Evolutionary conservation across 1,139 yeast species (phyloP).

Genomic region (Spathaspora sp.): DNA sequence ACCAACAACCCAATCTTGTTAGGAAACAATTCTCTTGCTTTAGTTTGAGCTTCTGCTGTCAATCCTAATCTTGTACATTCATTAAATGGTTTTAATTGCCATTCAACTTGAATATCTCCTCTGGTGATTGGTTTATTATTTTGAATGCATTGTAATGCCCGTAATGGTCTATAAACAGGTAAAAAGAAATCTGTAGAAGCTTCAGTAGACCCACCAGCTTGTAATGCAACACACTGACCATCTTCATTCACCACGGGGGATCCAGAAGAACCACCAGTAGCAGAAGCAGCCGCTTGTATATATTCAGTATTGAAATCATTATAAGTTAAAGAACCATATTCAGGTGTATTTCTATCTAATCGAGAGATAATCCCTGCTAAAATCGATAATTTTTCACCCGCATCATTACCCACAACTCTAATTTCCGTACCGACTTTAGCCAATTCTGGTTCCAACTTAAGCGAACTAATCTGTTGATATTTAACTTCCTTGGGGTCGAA

Average conservation of each 20-base stretch:
- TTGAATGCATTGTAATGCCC: conserved; percentile 80
- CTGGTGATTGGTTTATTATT: conserved; percentile 56
- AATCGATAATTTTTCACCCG: conserved; percentile 90
- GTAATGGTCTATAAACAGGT: conserved; percentile 78
- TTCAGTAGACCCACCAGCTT: conserved; percentile 91
- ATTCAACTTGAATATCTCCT: conserved; percentile 87
- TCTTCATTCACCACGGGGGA: conserved; percentile 90
- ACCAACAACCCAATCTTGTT: conserved; percentile 78
- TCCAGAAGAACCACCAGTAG: conserved; percentile 95
- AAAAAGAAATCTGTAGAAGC: conserved; percentile 92
- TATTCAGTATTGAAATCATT: conserved; percentile 95
- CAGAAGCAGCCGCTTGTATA: conserved; percentile 95
- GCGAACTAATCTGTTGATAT: conserved; percentile 67
- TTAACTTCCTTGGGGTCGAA: conserved; percentile 72
- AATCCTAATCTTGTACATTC: conserved; percentile 88
- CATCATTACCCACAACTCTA: conserved; percentile 94
- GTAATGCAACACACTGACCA: conserved; percentile 87
- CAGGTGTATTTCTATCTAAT: conserved; percentile 92
- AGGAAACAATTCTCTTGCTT: conserved; percentile 70
- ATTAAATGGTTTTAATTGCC: conserved; percentile 85
- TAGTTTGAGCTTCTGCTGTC: conserved; percentile 69
- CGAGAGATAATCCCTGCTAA: conserved; percentile 88
- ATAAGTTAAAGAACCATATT: conserved; percentile 85
- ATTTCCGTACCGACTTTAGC: conserved; percentile 91
- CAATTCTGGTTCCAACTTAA: conserved; percentile 73